Evolutionary conservation across 129 eudicot species (phyloP).

Genomic region (Pittosporum tobira): DNA sequence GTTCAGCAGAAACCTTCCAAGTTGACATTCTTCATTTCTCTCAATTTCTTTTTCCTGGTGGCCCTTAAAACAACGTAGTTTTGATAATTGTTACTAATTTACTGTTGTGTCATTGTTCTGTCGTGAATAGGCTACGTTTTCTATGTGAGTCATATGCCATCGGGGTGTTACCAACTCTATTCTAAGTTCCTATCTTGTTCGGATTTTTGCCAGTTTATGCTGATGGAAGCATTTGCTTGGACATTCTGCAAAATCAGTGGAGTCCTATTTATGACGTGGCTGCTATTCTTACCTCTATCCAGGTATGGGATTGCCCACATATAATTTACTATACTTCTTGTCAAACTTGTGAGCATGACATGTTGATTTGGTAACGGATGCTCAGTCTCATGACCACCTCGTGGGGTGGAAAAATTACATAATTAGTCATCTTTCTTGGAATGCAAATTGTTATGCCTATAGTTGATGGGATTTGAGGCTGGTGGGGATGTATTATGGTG

Average conservation of each 20-base stretch:
- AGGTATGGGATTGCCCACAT: conserved; percentile 19
- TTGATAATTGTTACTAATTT: too few species aligned
- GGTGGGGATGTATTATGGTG: too few species aligned
- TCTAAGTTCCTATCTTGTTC: conserved; percentile 5
- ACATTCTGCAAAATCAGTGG: conserved; percentile 62
- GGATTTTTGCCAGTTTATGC: conserved; percentile 32
- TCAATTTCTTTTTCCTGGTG: background rate
- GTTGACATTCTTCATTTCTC: background rate
- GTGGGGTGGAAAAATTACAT: too few species aligned
- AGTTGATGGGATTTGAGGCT: too few species aligned
- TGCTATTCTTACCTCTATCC: conserved; percentile 47
- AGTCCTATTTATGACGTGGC: conserved; percentile 44
- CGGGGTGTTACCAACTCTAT: background rate
- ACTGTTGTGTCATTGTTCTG: too few species aligned
- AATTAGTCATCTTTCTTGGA: background rate
- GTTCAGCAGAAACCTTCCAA: too few species aligned
- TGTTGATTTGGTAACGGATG: background rate
- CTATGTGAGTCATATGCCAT: background rate
- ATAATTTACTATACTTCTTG: background rate
- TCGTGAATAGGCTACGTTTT: too few species aligned
- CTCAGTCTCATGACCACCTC: too few species aligned
- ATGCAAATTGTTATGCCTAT: too few species aligned
- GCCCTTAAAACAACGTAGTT: too few species aligned
- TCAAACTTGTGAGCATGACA: background rate
- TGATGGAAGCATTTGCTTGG: conserved; percentile 60